Conservation (phyloP, 805 yeast species). For the Wickerhamiella occidentalis region DNA sequence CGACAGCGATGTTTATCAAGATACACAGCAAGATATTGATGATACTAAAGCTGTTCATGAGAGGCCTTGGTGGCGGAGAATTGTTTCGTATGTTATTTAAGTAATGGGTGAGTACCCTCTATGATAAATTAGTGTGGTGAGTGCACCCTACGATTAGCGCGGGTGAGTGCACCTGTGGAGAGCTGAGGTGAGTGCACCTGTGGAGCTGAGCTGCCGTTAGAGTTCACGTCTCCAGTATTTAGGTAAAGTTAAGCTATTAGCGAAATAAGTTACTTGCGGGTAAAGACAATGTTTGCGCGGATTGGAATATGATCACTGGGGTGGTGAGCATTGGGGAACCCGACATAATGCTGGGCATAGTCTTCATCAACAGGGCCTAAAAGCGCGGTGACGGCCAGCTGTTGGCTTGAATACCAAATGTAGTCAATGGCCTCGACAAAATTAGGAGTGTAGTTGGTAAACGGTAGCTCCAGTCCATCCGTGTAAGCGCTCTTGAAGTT, state of each 20-base stretch:
- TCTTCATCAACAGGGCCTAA: constrained; percentile 73
- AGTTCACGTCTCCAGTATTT: too few species aligned
- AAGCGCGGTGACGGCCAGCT: constrained; percentile 73
- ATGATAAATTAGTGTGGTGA: too few species aligned
- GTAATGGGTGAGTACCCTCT: too few species aligned
- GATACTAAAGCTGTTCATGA: constrained; percentile 14
- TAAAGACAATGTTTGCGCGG: constrained; percentile 44
- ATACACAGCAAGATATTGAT: constrained; percentile 37
- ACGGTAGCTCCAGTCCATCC: constrained; percentile 77
- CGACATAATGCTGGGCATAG: constrained; percentile 65
- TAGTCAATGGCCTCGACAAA: constrained; percentile 92
- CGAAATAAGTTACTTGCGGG: constrained; percentile 6
- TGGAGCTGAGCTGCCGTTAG: too few species aligned
- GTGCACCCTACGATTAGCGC: too few species aligned
- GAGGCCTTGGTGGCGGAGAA: constrained; percentile 1
- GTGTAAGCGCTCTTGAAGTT: constrained; percentile 77
- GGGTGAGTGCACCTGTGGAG: too few species aligned
- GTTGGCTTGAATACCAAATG: constrained; percentile 80
- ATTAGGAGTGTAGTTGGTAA: constrained; percentile 87
- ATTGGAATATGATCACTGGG: constrained; percentile 95
- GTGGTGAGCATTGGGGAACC: constrained; percentile 85
- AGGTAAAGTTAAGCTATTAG: neutral
- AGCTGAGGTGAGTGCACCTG: too few species aligned
- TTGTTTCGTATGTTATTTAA: neutral
- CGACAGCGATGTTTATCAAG: constrained; percentile 60